Conservation (phyloP, 148 eudicot species). For the Diospyros kaki region DNA sequence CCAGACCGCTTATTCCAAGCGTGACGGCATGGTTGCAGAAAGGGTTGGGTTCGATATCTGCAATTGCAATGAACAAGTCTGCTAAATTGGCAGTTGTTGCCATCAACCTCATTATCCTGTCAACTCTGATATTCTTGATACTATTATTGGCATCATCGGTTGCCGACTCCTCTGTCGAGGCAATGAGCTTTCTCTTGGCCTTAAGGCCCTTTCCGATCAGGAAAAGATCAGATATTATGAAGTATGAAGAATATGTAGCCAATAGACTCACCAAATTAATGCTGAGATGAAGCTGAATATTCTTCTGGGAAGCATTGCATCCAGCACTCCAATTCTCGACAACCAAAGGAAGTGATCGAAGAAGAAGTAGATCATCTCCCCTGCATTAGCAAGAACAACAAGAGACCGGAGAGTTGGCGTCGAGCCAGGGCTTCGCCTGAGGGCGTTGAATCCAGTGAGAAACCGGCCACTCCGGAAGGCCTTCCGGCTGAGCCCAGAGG, state of each 20-base stretch:
- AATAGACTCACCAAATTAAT: conserved; percentile 83
- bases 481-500: conserved; percentile 81
- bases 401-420: conserved; percentile 43
- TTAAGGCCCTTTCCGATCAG: conserved; percentile 52
- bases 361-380: conserved; percentile 98
- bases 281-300: conserved; percentile 95
- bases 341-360: conserved; percentile 92
- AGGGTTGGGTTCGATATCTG: conserved; percentile 88
- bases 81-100: conserved; percentile 92
- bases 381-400: conserved; percentile 71
- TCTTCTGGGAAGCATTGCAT: conserved; percentile 52
- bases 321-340: conserved; percentile 73
- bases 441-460: conserved; percentile 69
- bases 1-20: conserved; percentile 86
- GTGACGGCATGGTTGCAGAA: conserved; percentile 76
- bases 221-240: conserved; percentile 61
- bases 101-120: conserved; percentile 88
- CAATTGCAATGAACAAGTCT: conserved; percentile 79
- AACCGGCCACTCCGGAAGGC: conserved; percentile 83
- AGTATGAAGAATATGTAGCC: conserved; percentile 85
- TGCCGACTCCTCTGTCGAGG: conserved; percentile 9
- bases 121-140: conserved; percentile 50
- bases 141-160: conserved; percentile 22
- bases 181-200: conserved; percentile 31
- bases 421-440: conserved; percentile 63